These are phyloP conservation scores for Escallonia herrerae DNA, from an alignment of 129 eudicot species.

Conservation along the genomic window DNA sequence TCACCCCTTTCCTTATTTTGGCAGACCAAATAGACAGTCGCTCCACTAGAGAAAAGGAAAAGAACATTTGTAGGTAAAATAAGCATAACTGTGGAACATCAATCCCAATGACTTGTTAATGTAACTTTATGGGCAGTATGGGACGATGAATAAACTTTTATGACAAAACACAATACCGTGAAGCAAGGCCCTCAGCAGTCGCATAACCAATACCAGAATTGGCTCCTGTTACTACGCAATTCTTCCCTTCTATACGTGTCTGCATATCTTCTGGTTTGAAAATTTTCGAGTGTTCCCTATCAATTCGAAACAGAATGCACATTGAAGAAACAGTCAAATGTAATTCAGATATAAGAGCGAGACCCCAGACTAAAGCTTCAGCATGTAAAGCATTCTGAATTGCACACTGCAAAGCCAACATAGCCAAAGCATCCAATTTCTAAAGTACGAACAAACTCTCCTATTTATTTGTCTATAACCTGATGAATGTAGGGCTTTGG, in stretches of 20 bases:
- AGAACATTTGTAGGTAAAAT: background rate
- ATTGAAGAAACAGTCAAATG: too few species aligned
- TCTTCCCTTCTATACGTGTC: slow-evolving; percentile 66
- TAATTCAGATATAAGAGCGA: background rate
- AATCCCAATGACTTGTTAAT: too few species aligned
- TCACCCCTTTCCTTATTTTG: slow-evolving; percentile 94
- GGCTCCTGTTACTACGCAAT: slow-evolving; percentile 88
- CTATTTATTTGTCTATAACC: too few species aligned
- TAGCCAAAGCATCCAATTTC: too few species aligned
- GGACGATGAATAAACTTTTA: background rate
- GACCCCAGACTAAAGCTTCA: background rate
- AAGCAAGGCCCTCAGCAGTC: slow-evolving; percentile 89
- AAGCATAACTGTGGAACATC: background rate
- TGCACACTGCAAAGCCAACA: too few species aligned
- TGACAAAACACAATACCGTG: slow-evolving; percentile 41
- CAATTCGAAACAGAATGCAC: background rate
- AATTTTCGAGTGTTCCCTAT: slow-evolving; percentile 71
- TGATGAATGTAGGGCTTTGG: background rate
- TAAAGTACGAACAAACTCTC: too few species aligned
- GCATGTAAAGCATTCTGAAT: background rate
- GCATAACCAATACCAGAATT: slow-evolving; percentile 96
- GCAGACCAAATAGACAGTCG: slow-evolving; percentile 83
- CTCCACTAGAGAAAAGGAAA: slow-evolving; percentile 51
- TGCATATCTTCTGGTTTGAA: slow-evolving; percentile 68
- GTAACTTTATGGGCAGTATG: too few species aligned